Conservation (phyloP, 1,139 yeast genomes). For the Nakaseomyces delphensis region DNA sequence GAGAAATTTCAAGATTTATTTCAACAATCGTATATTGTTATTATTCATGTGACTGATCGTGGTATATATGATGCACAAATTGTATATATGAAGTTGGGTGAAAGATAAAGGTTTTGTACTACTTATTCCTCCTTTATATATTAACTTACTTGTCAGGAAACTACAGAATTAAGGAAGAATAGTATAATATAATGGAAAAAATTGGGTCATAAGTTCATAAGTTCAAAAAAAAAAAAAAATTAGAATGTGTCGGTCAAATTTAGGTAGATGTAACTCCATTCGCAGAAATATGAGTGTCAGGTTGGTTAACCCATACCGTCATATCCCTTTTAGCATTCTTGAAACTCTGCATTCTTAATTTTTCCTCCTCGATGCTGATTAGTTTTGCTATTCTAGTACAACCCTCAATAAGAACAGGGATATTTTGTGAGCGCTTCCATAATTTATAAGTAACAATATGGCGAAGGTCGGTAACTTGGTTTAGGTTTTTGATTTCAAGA, state of each 20-base stretch:
- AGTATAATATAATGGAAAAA: background rate
- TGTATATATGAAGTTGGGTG: too few relatives aligned
- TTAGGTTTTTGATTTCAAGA: constrained; percentile 63
- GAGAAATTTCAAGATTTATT: too few relatives aligned
- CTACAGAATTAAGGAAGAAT: background rate
- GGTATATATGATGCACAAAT: too few relatives aligned
- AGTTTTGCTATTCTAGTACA: constrained; percentile 59
- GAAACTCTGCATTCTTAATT: constrained; percentile 49
- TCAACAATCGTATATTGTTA: too few relatives aligned
- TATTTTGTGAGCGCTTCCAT: constrained; percentile 44
- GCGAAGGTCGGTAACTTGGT: constrained; percentile 47
- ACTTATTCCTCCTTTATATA: too few relatives aligned
- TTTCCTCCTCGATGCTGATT: constrained; percentile 54
- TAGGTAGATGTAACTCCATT: too few relatives aligned
- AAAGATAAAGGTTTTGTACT: too few relatives aligned
- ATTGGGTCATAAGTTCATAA: background rate
- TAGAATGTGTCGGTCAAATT: too few relatives aligned
- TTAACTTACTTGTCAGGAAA: too few relatives aligned
- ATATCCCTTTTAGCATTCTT: constrained; percentile 47
- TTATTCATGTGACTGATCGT: too few relatives aligned
- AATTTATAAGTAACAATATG: constrained; percentile 64
- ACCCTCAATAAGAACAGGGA: constrained; percentile 60
- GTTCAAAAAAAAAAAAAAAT: background rate
- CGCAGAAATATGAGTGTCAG: too few relatives aligned
- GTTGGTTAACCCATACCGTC: constrained; percentile 45